Evolutionary conservation across 345 rosid genomes (phyloP).

Genomic region (Lepidium aucheri): DNA sequence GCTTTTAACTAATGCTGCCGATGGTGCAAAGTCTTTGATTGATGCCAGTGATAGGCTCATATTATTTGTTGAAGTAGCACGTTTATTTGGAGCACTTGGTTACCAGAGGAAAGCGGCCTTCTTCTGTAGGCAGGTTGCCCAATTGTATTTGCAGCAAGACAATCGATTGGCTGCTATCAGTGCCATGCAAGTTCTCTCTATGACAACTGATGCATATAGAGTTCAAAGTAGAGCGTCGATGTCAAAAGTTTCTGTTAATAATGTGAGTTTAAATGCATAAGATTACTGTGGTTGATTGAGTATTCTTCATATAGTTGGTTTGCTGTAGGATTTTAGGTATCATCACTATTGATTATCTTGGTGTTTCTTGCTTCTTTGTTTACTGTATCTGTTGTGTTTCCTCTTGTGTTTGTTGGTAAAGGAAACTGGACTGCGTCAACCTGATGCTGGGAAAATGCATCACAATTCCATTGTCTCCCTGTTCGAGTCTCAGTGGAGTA

Average conservation of each 20-base stretch:
- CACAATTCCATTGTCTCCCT: conserved; percentile 79
- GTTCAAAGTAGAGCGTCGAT: conserved; percentile 87
- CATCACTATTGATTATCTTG: background rate
- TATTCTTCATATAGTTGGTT: conserved; percentile 1
- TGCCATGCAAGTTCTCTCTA: conserved; percentile 91
- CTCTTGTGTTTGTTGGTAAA: conserved; percentile 24
- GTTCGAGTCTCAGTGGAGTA: conserved; percentile 98
- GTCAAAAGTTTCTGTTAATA: conserved; percentile 35
- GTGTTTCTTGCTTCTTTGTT: background rate
- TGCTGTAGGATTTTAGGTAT: background rate
- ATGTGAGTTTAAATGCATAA: conserved; percentile 30
- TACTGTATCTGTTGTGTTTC: background rate
- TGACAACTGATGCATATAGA: conserved; percentile 91
- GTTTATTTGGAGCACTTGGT: conserved; percentile 83
- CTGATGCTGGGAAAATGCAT: conserved; percentile 68
- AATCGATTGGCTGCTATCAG: conserved; percentile 86
- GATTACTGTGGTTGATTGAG: background rate
- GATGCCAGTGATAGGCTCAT: conserved; percentile 90
- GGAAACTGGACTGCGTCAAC: conserved; percentile 52
- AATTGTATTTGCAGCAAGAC: conserved; percentile 88
- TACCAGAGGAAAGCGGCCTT: conserved; percentile 96
- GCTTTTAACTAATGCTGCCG: conserved; percentile 81
- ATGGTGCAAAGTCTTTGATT: conserved; percentile 92
- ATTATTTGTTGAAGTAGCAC: conserved; percentile 86
- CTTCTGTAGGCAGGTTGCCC: conserved; percentile 98